phyloP scores from a whole-genome alignment of 768 basidiomycete species.

The Russula griseocarnosa region DNA sequence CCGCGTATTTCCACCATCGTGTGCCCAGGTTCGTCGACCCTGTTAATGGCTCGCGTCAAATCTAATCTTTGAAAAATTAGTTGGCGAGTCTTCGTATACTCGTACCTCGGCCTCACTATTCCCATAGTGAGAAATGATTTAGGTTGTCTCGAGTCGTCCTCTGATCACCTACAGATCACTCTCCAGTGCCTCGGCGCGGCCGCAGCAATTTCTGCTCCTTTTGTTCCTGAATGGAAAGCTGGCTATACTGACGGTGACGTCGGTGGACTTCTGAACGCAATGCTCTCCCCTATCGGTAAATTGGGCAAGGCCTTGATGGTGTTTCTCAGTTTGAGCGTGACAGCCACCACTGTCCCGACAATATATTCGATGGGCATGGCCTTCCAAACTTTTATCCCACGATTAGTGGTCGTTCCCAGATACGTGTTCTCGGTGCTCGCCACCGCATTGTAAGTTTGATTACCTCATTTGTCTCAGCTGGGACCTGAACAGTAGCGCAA shows the following conservation, averaged over 20 bases:
- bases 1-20: constrained; percentile 58
- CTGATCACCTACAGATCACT: constrained; percentile 32
- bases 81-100: constrained; percentile 57
- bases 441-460: constrained; percentile 54
- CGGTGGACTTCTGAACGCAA: constrained; percentile 60
- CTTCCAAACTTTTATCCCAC: constrained; percentile 65
- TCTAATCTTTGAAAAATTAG: constrained; percentile 33
- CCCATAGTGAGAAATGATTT: constrained; percentile 47
- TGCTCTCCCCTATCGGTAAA: constrained; percentile 55
- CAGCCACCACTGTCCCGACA: constrained; percentile 76
- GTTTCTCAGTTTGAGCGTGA: constrained; percentile 67
- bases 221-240: constrained; percentile 51
- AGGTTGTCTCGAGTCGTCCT: constrained; percentile 11
- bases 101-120: constrained; percentile 62
- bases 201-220: constrained; percentile 52
- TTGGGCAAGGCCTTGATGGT: constrained; percentile 73
- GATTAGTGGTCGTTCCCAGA: constrained; percentile 55
- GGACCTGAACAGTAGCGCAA: neutral
- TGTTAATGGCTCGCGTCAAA: neutral
- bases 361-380: constrained; percentile 79
- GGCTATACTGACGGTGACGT: constrained; percentile 54
- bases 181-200: constrained; percentile 64
- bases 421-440: constrained; percentile 66
- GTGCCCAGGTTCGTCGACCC: constrained; percentile 48
- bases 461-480: neutral